Base-by-base conservation (phyloP, 2,329 filamentous ascomycete genomes). In the Curvularia sp. region DNA sequence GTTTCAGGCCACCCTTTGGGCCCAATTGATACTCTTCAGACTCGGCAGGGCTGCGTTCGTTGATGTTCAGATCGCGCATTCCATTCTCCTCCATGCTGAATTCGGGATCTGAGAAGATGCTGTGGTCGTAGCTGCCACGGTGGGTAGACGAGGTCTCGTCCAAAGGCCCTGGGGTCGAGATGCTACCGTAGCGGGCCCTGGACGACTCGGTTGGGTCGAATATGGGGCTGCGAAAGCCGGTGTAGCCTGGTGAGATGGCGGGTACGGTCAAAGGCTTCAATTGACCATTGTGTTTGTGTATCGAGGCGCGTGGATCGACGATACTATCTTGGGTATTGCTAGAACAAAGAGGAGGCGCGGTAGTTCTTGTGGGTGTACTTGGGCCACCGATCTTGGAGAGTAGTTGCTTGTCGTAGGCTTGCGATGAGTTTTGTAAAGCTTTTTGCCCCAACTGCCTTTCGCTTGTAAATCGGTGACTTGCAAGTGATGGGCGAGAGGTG, bases 51-150 rank as follows among this genome's bases (percentile, higher is more conserved):
- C 79, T 82, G 60, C 82, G 79, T 56, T 86, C 84, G 60, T 84
- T 82, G 61, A 86, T 80, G 61, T 84, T 80, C 54, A 86, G 74
- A 53, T 83, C 76, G 68, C 80, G 75, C 80, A 81, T 77, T 60
- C 79, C 76, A 61, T 79, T 80, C 55, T 86, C 84, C 64, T 86
- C 84, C 80, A 83, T 82, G 49, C 73, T 76, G 60, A 83, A 80
- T 19, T 85, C 83, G 49, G 77, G 75, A 34, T 77, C 82, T 3
- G 80, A 78, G 66, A 86, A 86, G 45, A 77, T 71, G 60, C 82
- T 80, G 49, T 86, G 84, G 63, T 89, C 87, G 76, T 88, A 87
- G 70, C 85, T 88, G 46, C 86, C 84, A 55, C 86, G 80, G 59
- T 86, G 83, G 15, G 84, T 85, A 60, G 82, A 83, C 28, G 79